phyloP scores from a whole-genome alignment of 2,329 filamentous ascomycete species.

The Stemphylium vesicarium region DNA sequence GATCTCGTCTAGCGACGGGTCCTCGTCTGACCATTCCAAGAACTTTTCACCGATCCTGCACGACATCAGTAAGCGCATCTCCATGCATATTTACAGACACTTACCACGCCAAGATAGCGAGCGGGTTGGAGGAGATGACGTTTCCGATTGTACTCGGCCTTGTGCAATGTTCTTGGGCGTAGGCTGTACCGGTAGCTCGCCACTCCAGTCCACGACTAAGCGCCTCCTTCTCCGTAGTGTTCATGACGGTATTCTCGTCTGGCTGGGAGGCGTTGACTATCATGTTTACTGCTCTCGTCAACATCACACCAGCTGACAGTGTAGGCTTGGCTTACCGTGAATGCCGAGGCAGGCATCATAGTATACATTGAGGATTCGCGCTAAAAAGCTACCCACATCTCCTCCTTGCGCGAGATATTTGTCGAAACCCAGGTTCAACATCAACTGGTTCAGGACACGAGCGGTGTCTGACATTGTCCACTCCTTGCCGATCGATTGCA shows the following conservation, averaged over 20 bases:
- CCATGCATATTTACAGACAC: neutral
- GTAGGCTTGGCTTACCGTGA: slow-evolving; percentile 31
- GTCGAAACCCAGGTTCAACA: slow-evolving; percentile 61
- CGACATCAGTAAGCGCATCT: neutral
- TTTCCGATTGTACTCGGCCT: slow-evolving; percentile 64
- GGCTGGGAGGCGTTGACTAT: slow-evolving; percentile 11
- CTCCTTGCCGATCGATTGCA: slow-evolving; percentile 55
- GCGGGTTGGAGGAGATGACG: slow-evolving; percentile 60
- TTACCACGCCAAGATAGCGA: slow-evolving; percentile 64
- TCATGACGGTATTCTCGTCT: slow-evolving; percentile 25
- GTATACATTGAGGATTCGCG: slow-evolving; percentile 48
- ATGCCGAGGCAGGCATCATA: slow-evolving; percentile 57
- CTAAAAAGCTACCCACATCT: slow-evolving; percentile 59
- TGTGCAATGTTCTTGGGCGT: slow-evolving; percentile 61
- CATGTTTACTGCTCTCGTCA: slow-evolving; percentile 37
- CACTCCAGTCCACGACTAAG: slow-evolving; percentile 40
- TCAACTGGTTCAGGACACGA: slow-evolving; percentile 59
- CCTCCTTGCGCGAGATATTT: slow-evolving; percentile 66
- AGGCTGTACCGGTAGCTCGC: slow-evolving; percentile 54
- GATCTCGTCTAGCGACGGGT: slow-evolving; percentile 52
- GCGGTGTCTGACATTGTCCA: slow-evolving; percentile 52
- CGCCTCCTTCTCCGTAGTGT: slow-evolving; percentile 23
- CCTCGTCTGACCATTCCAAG: slow-evolving; percentile 60
- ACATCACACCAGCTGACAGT: neutral
- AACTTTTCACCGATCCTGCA: slow-evolving; percentile 63